Evolutionary conservation across 345 rosid genomes (phyloP), one percentile per base, ranked within the genome.

Genomic region (Capsella bursapastoris): DNA sequence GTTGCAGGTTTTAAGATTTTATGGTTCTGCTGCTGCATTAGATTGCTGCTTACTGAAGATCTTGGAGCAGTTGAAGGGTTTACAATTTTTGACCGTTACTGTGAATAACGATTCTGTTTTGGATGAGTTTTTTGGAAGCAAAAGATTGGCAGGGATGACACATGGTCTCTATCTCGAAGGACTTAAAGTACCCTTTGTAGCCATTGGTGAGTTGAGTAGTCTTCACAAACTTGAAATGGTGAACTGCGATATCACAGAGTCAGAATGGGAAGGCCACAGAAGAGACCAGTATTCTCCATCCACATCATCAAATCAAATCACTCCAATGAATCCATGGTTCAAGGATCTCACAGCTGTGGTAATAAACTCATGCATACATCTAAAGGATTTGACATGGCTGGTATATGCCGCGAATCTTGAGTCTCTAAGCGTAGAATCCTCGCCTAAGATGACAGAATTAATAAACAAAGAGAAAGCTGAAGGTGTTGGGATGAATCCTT

Each of bases 331-430:
- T 48, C 5, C 10, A 48, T 68, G 63, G 62, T 68, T 68, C 51
- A 55, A 41, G 51, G 44, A 55, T 37, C 63, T 68, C 52, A 40
- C 63, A 55, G 40, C 29, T 55, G 52, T 68, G 52, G 63, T 68
- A 15, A 22, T 68, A 55, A 0, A 1, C 63, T 40, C 72, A 55
- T 68, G 72, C 52, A 8, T 2, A 68, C 11, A 7, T 53, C n/a
- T 68, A n/a, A 40, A 0, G 12, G 72, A 68, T 55, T n/a, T 68
- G 53, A 55, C 72, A 55, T 68, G 63, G 72, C 72, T 55, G 31
- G 15, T 55, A 11, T 55, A 68, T 55, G 63, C 63, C 55, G 31
- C 0, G n/a, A 68, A 68, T 41, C 52, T 68, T 0, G 63, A 68
- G 63, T 15, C 63, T 15, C 29, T 68, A 41, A 55, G 52, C 53